phyloP scores from a whole-genome alignment of 495 filamentous ascomycete species.

The Penicillium cosmopolitanum region DNA sequence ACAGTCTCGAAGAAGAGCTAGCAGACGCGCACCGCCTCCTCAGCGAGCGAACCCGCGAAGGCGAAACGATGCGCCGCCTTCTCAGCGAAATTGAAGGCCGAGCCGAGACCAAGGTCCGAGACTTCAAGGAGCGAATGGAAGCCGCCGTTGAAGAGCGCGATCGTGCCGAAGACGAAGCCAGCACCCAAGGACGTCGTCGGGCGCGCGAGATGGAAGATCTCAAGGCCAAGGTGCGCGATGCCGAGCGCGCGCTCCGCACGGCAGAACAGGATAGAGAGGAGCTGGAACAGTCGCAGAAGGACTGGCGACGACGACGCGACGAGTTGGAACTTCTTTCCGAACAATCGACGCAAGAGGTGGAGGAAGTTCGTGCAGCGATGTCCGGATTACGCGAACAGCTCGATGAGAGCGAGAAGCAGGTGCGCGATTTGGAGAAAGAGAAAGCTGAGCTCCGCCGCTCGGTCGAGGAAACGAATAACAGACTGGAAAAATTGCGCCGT shows the following conservation, averaged over 20 bases:
- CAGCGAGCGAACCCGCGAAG: conserved; percentile 90
- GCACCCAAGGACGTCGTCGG: conserved; percentile 70
- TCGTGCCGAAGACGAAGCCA: conserved; percentile 87
- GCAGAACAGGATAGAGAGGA: conserved; percentile 71
- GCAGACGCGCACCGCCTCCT: conserved; percentile 85
- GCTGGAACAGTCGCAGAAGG: conserved; percentile 68
- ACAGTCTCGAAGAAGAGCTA: conserved; percentile 92
- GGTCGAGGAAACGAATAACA: conserved; percentile 74
- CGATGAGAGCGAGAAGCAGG: conserved; percentile 85
- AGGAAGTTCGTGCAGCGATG: conserved; percentile 78
- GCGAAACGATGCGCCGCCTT: conserved; percentile 90
- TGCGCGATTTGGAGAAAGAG: conserved; percentile 78
- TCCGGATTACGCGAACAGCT: conserved; percentile 74
- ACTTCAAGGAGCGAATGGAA: conserved; percentile 90
- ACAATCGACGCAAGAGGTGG: conserved; percentile 68
- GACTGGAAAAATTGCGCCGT: conserved; percentile 80
- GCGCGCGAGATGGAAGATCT: conserved; percentile 88
- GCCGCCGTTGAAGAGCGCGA: conserved; percentile 88
- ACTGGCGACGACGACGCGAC: conserved; percentile 72
- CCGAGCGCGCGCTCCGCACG: conserved; percentile 73
- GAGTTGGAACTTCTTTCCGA: conserved; percentile 74
- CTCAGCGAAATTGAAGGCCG: conserved; percentile 84
- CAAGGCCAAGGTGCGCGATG: conserved; percentile 73
- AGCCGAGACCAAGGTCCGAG: conserved; percentile 76
- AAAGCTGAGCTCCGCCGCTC: conserved; percentile 72